phyloP scores from a whole-genome alignment of 2,329 filamentous ascomycete genomes.

The Claviceps cyperi region DNA sequence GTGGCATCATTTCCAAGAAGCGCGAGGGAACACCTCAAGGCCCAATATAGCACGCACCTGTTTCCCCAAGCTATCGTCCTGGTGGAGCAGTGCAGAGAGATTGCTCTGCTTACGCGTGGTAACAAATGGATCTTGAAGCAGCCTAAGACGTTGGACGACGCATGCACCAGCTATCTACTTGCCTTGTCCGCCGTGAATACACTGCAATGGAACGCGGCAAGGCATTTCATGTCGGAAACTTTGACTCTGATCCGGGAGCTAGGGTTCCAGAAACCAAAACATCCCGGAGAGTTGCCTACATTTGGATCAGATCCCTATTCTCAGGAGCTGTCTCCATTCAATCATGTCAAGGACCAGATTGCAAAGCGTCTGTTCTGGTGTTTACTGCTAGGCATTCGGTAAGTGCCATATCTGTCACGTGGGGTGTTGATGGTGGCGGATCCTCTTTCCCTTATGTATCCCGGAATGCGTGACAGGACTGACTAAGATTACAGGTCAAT shows the following conservation, averaged over 20 bases:
- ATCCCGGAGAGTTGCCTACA: conserved; percentile 21
- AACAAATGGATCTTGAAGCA: conserved; percentile 33
- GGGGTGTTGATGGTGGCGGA: neutral
- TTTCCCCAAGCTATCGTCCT: conserved; percentile 57
- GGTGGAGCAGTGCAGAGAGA: conserved; percentile 54
- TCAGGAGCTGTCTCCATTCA: conserved; percentile 34
- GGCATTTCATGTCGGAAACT: conserved; percentile 59
- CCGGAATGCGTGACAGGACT: neutral
- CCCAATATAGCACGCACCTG: conserved; percentile 45
- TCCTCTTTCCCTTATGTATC: too few relatives aligned
- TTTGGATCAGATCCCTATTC: conserved; percentile 27
- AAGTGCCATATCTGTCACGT: conserved; percentile 7
- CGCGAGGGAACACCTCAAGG: conserved; percentile 53
- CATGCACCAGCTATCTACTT: conserved; percentile 64
- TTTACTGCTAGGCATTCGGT: conserved; percentile 59
- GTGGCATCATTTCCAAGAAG: conserved; percentile 64
- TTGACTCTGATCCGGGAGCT: conserved; percentile 54
- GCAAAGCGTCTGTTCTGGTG: conserved; percentile 76
- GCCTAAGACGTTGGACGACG: conserved; percentile 35
- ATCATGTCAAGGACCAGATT: conserved; percentile 59
- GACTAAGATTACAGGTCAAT: conserved; percentile 41
- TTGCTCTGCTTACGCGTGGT: conserved; percentile 54
- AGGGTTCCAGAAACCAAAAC: conserved; percentile 45
- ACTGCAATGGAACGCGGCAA: conserved; percentile 50
- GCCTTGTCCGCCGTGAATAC: conserved; percentile 53